These are phyloP conservation scores for Metarhizium album DNA, from an alignment of 2,329 filamentous ascomycete species.

Conservation along the genomic window DNA sequence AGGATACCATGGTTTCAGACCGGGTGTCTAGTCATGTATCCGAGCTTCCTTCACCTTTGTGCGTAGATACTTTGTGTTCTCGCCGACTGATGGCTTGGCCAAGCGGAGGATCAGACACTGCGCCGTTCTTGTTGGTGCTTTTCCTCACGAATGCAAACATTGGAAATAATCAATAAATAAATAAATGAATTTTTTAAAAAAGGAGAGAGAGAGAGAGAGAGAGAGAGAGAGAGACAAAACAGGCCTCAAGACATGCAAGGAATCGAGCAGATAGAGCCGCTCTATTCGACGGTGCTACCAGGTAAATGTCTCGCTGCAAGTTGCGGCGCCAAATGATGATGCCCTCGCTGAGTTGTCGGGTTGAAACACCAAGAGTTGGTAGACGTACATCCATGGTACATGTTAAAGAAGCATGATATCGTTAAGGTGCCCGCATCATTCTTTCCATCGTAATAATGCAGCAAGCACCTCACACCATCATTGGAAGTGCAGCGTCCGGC, in stretches of 20 bases:
- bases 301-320: not conserved
- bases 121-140: no score
- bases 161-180: no score
- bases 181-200: not conserved
- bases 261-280: not conserved
- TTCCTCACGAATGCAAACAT: no score
- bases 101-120: no score
- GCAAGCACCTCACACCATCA: slow-evolving; percentile 15
- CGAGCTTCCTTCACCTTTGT: no score
- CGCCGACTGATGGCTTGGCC: no score
- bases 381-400: not conserved
- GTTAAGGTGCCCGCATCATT: no score
- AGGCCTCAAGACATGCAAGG: not conserved
- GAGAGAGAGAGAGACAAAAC: not conserved
- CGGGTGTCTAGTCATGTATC: no score
- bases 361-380: not conserved
- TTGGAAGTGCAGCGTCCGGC: slow-evolving; percentile 14
- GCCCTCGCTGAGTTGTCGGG: not conserved
- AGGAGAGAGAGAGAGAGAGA: not conserved
- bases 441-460: no score
- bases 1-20: no score
- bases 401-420: no score
- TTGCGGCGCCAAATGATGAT: not conserved
- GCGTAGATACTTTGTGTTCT: no score
- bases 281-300: not conserved